Conservation (phyloP, 75 land plant genomes). For the Gnetum montanum region DNA sequence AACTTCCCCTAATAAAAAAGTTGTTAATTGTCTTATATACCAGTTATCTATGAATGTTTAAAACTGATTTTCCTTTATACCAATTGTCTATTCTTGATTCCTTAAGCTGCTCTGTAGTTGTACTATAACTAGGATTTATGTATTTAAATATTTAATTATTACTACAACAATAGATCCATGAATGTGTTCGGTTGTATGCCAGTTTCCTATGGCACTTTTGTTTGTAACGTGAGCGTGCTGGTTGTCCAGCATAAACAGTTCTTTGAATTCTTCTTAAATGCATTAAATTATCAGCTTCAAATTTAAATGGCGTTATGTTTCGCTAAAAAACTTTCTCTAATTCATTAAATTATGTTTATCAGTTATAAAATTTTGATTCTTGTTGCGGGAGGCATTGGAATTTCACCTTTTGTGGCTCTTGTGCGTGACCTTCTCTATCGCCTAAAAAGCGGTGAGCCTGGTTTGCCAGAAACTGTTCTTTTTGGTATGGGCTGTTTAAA, state of each 20-base stretch:
- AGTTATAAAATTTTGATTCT: constrained; percentile 69
- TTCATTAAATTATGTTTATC: not conserved
- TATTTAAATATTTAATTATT: too few relatives aligned
- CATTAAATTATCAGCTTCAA: not conserved
- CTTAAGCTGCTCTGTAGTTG: too few relatives aligned
- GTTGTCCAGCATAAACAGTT: not conserved
- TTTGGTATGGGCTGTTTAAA: constrained; percentile 78
- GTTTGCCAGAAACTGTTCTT: constrained; percentile 50
- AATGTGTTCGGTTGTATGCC: too few relatives aligned
- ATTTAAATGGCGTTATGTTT: not conserved
- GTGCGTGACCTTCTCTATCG: constrained; percentile 60
- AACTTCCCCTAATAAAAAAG: too few relatives aligned
- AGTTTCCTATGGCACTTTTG: too few relatives aligned
- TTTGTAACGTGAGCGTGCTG: too few relatives aligned
- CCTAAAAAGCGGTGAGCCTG: constrained; percentile 25
- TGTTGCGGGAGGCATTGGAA: constrained; percentile 90
- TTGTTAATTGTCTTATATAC: too few relatives aligned
- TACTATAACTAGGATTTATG: too few relatives aligned
- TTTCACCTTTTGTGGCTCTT: constrained; percentile 76
- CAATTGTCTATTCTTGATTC: too few relatives aligned
- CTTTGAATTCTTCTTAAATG: not conserved
- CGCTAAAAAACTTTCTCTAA: not conserved
- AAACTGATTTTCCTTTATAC: too few relatives aligned
- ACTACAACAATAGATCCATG: too few relatives aligned
- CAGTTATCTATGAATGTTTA: too few relatives aligned